Base-by-base conservation (phyloP, 2,329 filamentous ascomycete species). In the Arthrobotrys pseudoclavata region DNA sequence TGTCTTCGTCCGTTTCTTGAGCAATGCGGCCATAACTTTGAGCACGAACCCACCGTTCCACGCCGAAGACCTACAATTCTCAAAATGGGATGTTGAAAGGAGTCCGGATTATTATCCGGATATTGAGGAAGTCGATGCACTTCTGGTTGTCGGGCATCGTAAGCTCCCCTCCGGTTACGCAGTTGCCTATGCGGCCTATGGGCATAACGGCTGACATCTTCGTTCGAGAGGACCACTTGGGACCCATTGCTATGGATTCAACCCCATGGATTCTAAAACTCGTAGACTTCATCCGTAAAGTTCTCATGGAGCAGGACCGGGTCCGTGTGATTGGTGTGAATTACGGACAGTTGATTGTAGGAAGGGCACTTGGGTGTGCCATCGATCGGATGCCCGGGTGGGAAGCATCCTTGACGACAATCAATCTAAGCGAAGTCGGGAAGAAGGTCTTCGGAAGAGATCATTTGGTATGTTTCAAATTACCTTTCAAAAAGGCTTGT, bases 261-360 rank as follows among this genome's bases (percentile, higher is more conserved):
- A 86, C 89, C 62, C 88, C 90, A 0, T 97, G 93, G 93, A 95
- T 96, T 79, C 79, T 90, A 48, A 89, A 88, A 66, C 87, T 97
- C 0, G 90, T 93, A 18, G 89, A 90, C 0, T 97, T 90, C 81
- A 89, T 88, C 0, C 85, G 86, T 62, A 85, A 87, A 79, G 80
- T 84, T 4, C 86, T 91, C 2, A 86, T 92, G 37, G 85, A 86
- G 12, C 87, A 91, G 79, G 85, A 87, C 26, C 86, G 89, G 0
- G 88, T 96, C 6, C 88, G 89, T 40, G 84, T 94, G n/a, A 86
- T 97, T 15, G 93, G 93, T 10, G 87, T 96, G 15, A 97, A 93
- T 84, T 97, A 95, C 83, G 93, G 93, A 4, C 93, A 96, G 83
- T 93, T 97, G 85, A 94, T 97, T 81, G 85, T 96, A 50, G 92